Evolutionary conservation across 2,329 filamentous ascomycete species (phyloP).

Genomic region (Clarireedia hainanense): DNA sequence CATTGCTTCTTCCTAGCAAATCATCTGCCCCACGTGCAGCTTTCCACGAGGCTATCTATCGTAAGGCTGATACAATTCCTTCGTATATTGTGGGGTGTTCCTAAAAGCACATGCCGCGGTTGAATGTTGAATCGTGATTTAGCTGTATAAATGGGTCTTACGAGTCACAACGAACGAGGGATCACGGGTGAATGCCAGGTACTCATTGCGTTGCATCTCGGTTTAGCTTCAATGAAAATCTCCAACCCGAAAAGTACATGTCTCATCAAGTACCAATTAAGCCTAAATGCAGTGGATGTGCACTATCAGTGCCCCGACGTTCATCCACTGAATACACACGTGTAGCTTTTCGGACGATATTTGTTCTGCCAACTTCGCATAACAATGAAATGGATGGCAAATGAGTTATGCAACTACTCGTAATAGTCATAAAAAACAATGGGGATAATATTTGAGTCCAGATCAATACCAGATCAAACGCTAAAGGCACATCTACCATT

Average conservation of each 20-base stretch:
- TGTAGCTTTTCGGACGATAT: not conserved
- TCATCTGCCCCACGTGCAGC: conserved; percentile 1
- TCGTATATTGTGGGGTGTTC: no score
- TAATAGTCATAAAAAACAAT: not conserved
- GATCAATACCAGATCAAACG: not conserved
- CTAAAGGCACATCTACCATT: not conserved
- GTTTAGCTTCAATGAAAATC: no score
- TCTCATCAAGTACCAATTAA: not conserved
- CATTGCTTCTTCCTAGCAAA: not conserved
- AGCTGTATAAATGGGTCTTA: not conserved
- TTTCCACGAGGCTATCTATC: not conserved
- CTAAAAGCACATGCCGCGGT: no score
- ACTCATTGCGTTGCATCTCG: no score
- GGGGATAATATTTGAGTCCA: not conserved
- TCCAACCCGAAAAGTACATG: not conserved
- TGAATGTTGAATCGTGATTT: not conserved
- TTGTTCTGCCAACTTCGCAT: no score
- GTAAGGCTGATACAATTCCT: not conserved
- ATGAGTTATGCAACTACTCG: not conserved
- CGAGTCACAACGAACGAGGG: no score
- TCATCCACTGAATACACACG: not conserved
- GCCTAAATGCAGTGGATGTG: not conserved
- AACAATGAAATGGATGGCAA: not conserved
- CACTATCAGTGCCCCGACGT: not conserved
- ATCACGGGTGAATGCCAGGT: no score